Conservation (phyloP, 2,329 filamentous ascomycete species). For the Annulohypoxylon truncatum region DNA sequence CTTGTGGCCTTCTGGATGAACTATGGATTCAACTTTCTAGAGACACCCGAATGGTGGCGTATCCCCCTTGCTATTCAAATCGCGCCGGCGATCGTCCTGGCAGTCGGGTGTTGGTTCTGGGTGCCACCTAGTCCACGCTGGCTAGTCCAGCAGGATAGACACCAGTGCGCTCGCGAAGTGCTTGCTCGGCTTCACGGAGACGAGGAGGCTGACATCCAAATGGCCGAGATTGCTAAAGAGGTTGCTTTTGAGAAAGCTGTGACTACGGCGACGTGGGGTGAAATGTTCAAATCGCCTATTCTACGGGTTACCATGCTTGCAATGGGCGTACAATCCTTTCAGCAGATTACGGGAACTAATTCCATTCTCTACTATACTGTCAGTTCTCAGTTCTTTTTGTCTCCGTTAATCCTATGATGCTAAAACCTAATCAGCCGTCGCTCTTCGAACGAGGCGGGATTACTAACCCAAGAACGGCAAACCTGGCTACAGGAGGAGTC, state of each 20-base stretch:
- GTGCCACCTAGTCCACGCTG: constrained; percentile 46
- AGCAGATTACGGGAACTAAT: constrained; percentile 49
- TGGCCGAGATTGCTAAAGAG: constrained; percentile 51
- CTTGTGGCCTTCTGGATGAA: constrained; percentile 37
- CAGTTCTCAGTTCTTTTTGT: neutral
- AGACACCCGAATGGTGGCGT: constrained; percentile 44
- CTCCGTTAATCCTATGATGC: neutral
- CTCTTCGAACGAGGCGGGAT: constrained; percentile 42
- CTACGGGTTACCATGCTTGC: constrained; percentile 48
- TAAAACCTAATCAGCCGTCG: constrained; percentile 25
- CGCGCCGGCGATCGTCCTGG: constrained; percentile 48
- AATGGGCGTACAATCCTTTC: constrained; percentile 47
- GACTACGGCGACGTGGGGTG: constrained; percentile 41
- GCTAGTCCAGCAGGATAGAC: constrained; percentile 43
- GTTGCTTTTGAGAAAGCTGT: constrained; percentile 41
- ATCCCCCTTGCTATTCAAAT: constrained; percentile 52
- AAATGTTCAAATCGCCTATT: constrained; percentile 48
- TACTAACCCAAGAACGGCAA: constrained; percentile 39
- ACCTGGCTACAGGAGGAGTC: constrained; percentile 43
- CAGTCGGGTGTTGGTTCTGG: constrained; percentile 45
- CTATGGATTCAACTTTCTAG: constrained; percentile 36
- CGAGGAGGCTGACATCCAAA: constrained; percentile 63
- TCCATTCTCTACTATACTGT: constrained; percentile 49
- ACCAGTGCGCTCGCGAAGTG: constrained; percentile 45
- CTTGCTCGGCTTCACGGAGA: constrained; percentile 45